Evolutionary conservation across 148 eudicot species (phyloP), one percentile per base, ranked within the genome.

Genomic region (Vaccinium corymbosum): DNA sequence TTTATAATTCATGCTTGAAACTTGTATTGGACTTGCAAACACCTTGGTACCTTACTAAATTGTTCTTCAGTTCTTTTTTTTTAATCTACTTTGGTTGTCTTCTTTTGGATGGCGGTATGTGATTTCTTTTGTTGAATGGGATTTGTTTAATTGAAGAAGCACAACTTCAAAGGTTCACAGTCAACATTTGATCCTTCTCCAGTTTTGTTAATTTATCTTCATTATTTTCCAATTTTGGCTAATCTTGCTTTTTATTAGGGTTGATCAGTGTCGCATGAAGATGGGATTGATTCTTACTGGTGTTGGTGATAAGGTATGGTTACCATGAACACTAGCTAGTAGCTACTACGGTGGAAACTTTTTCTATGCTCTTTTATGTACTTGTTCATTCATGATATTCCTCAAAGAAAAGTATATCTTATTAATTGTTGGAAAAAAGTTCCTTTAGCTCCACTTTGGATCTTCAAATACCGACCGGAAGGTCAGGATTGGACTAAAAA

Each of bases 201-300:
- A 71, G 12, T 70, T 62, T n/a, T 51, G 29, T 82, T 82, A n/a
- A 19, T 51, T 50, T 7, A 2, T 59, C 83, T 17, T 81, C 53
- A 50, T 79, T 80, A 57, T 51, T 70, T 22, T 22, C 6, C 71
- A 22, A 9, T 22, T 22, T 64, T 22, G 71, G 8, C 85, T 87
- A 76, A 78, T 78, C 59, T 86, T 68, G 35, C 71, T 80, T 81
- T 57, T 38, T 82, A 80, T 84, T 85, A 95, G 98, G 95, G 85
- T 90, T 85, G 85, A 86, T 74, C 89, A 87, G 85, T 95, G 98
- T 83, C 91, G 92, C 76, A 95, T 95, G 94, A 95, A 91, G 91
- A 91, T 83, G 93, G 97, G 98, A 81, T 82, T 90, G 87, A 85
- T 93, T 84, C 93, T 95, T 78, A 94, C 98, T 42, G 95, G 95